Evolutionary conservation across 164 flowering plant species (phyloP).

Genomic region (Taxillus chinensis): DNA sequence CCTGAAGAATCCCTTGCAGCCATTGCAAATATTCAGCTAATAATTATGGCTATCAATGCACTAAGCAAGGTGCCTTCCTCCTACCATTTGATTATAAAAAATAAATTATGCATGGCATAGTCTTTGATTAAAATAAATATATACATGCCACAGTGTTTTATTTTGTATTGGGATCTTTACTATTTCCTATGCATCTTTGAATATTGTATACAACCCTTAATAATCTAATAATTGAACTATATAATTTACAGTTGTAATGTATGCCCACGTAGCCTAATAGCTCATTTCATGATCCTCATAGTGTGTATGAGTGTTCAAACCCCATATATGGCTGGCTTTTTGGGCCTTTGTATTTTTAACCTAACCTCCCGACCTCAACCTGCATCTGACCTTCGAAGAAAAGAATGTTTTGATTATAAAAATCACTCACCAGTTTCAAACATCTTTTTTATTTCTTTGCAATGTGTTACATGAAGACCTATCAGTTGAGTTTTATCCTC

Average conservation of each 20-base stretch:
- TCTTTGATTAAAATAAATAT: no score
- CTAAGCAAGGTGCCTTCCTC: slow-evolving; percentile 75
- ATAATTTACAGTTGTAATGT: neutral
- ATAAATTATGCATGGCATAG: neutral
- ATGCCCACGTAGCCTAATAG: neutral
- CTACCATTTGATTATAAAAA: neutral
- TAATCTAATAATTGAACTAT: no score
- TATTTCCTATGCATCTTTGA: neutral
- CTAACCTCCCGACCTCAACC: no score
- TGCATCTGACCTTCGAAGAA: no score
- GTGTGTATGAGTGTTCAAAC: neutral
- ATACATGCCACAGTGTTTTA: neutral
- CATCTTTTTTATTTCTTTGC: neutral
- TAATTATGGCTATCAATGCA: slow-evolving; percentile 82
- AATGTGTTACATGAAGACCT: neutral
- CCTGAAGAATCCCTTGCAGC: slow-evolving; percentile 46
- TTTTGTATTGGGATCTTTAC: neutral
- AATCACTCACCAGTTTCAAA: neutral
- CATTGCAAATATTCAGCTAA: slow-evolving; percentile 61
- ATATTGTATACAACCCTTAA: neutral
- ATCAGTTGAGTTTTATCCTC: neutral
- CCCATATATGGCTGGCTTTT: no score
- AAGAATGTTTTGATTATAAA: no score
- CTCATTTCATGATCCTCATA: neutral
- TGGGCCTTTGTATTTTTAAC: no score